Conservation (phyloP, 768 basidiomycete genomes). For the Vararia minispora region DNA sequence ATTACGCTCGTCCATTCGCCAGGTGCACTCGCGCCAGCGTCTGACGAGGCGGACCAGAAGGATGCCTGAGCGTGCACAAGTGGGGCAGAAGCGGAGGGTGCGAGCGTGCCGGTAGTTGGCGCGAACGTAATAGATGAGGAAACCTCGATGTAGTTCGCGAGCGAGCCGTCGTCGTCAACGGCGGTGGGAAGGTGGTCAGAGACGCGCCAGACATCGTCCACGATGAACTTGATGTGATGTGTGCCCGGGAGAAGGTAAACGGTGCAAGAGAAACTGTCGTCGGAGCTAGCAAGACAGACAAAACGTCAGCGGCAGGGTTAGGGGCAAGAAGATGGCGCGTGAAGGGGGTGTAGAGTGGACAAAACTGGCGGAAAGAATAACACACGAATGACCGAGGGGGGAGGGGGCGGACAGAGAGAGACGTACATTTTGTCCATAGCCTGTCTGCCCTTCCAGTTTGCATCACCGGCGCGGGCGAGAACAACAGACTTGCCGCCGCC, state of each 20-base stretch:
- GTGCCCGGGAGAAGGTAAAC: conserved; percentile 74
- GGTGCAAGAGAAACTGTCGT: conserved; percentile 26
- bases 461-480: conserved; percentile 65
- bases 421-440: conserved; percentile 56
- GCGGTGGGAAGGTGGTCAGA: conserved; percentile 75
- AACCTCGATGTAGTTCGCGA: conserved; percentile 90
- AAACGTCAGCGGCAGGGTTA: background rate
- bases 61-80: conserved; percentile 21
- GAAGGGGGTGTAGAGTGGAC: background rate
- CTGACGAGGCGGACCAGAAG: conserved; percentile 31
- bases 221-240: conserved; percentile 89
- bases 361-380: no score
- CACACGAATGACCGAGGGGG: no score
- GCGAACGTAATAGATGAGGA: conserved; percentile 22
- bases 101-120: conserved; percentile 23
- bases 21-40: conserved; percentile 14
- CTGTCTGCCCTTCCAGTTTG: conserved; percentile 64
- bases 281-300: conserved; percentile 1
- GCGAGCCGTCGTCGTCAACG: conserved; percentile 86
- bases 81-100: conserved; percentile 16
- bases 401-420: no score
- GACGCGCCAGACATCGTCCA: conserved; percentile 81
- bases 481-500: conserved; percentile 52
- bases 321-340: background rate
- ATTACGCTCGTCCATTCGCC: conserved; percentile 68